phyloP scores from a whole-genome alignment of 345 rosid species.

The Leavenworthia alabamica region DNA sequence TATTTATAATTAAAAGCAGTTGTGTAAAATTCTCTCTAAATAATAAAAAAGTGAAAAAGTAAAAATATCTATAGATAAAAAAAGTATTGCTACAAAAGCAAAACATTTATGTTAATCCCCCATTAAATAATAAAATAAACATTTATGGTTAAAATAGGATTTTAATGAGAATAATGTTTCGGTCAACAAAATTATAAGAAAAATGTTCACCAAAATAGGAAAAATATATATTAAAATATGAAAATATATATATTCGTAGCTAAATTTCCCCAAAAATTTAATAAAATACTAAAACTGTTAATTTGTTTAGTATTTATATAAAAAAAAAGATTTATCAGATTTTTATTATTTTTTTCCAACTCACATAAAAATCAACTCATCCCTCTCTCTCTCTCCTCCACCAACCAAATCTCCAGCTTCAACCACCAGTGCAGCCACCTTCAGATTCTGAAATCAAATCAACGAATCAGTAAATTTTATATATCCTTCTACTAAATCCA shows the following conservation, averaged over 20 bases:
- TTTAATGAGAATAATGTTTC: neutral
- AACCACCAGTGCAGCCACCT: neutral
- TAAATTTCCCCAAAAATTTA: neutral
- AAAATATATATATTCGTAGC: too few relatives aligned
- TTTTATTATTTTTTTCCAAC: neutral
- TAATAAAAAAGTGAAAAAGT: too few relatives aligned
- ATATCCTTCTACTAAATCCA: neutral
- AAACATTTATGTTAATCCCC: too few relatives aligned
- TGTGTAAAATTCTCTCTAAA: too few relatives aligned
- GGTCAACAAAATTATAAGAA: neutral
- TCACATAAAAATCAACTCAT: neutral
- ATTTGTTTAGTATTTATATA: neutral
- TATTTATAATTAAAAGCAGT: too few relatives aligned
- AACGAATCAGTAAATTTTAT: neutral
- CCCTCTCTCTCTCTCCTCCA: neutral
- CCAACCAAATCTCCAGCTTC: neutral
- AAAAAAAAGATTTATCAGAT: neutral
- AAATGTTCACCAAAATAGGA: neutral
- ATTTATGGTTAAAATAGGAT: neutral
- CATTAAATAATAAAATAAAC: too few relatives aligned
- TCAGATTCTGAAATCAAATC: neutral
- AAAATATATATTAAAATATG: too few relatives aligned
- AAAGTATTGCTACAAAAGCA: neutral
- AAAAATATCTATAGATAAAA: neutral
- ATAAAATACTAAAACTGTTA: neutral